These are phyloP conservation scores for Saccharomycopsis synnaedendra DNA, from an alignment of 805 yeast genomes.

Conservation along the genomic window DNA sequence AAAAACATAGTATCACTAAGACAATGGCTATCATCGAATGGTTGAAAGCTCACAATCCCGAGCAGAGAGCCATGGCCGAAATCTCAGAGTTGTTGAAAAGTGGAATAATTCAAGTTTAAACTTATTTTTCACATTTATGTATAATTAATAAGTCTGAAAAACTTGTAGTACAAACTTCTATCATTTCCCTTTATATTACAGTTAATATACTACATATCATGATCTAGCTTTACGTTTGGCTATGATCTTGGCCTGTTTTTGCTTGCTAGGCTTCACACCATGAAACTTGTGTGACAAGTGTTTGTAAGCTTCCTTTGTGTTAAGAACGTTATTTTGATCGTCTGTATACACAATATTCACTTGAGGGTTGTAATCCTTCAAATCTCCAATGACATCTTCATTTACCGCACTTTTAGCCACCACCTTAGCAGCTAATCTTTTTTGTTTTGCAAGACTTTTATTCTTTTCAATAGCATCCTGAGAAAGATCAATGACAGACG, in stretches of 20 bases:
- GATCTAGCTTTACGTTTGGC: not conserved
- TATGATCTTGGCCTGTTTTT: conserved; percentile 11
- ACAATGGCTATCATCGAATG: not conserved
- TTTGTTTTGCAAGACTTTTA: conserved; percentile 22
- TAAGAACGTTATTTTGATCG: conserved; percentile 34
- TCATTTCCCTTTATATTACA: not conserved
- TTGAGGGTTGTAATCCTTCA: conserved; percentile 29
- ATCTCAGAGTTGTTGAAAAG: not conserved
- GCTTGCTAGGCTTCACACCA: conserved; percentile 24
- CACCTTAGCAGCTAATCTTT: conserved; percentile 5
- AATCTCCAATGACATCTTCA: conserved; percentile 16
- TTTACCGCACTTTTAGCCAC: conserved; percentile 2
- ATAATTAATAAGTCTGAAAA: not conserved
- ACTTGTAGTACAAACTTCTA: not conserved
- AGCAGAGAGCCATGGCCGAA: not conserved
- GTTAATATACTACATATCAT: not conserved
- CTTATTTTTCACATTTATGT: not conserved
- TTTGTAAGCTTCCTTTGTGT: conserved; percentile 44
- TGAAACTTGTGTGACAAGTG: conserved; percentile 46
- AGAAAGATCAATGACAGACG: conserved; percentile 4
- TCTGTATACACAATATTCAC: conserved; percentile 38
- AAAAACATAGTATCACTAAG: not conserved
- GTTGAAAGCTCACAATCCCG: not conserved
- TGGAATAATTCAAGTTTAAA: not conserved
- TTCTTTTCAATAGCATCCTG: conserved; percentile 16